These are phyloP conservation scores for Incumbomyces delicatus DNA, from an alignment of 2,329 filamentous ascomycete genomes.

Conservation along the genomic window DNA sequence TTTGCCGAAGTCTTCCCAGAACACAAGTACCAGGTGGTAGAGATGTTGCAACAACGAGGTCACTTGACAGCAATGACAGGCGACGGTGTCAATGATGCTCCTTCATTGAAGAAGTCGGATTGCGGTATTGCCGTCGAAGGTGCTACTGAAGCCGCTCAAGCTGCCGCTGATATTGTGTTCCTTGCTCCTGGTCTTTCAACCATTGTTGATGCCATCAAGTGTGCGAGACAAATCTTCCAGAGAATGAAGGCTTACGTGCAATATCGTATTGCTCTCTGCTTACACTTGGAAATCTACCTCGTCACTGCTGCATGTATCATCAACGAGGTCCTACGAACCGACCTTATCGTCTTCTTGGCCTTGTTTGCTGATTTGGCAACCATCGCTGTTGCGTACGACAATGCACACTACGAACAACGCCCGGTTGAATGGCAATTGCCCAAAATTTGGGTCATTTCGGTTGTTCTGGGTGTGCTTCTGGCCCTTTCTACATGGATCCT, in stretches of 20 bases:
- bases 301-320: constrained; percentile 71
- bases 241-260: constrained; percentile 70
- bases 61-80: constrained; percentile 68
- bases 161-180: constrained; percentile 65
- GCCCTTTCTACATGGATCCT: constrained; percentile 64
- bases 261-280: constrained; percentile 65
- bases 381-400: constrained; percentile 69
- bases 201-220: constrained; percentile 65
- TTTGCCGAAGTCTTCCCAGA: constrained; percentile 67
- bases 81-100: constrained; percentile 66
- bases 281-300: constrained; percentile 67
- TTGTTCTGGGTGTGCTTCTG: constrained; percentile 58
- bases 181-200: constrained; percentile 61
- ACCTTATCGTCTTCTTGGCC: constrained; percentile 70
- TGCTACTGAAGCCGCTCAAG: constrained; percentile 61
- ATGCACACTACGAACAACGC: constrained; percentile 63
- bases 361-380: constrained; percentile 72
- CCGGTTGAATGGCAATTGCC: constrained; percentile 73
- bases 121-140: constrained; percentile 66
- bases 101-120: constrained; percentile 64
- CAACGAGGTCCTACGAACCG: constrained; percentile 62
- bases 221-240: constrained; percentile 65
- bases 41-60: constrained; percentile 65
- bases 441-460: constrained; percentile 70
- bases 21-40: constrained; percentile 68